Evolutionary conservation across 1,284 basidiomycete genomes (phyloP), one percentile per base, ranked within the genome.

Genomic region (Rhodofomes roseus): DNA sequence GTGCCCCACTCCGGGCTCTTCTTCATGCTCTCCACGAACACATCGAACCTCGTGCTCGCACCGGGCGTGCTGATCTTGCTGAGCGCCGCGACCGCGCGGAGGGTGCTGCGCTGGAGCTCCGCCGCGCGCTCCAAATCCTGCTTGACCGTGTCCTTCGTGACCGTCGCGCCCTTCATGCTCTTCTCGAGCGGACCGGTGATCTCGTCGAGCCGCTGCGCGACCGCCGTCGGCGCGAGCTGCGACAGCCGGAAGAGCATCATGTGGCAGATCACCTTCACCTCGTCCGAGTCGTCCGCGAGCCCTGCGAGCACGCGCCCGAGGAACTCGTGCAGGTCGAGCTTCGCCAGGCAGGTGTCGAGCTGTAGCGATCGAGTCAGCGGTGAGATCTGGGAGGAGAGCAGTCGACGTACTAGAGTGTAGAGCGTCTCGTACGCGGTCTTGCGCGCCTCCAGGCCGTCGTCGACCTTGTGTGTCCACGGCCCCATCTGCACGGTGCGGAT

Each of bases 401-500:
- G 52, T 2, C 46, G 18, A 76, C 88, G 67, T 65, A 93, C 92
- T 62, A 98, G 76, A 18, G 96, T 98, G 72, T 96, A 96, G 81
- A 99, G 93, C 4, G 96, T 96, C 76, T 99, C 96, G 75, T 93
- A 98, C 1, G 96, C 96, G 0, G 93, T 96, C 81, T 96, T 95
- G 57, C 93, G 87, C n/a, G 93, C 85, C 64, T 97, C 95, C 11
- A 97, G 79, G 55, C 95, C 95, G 66, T 96, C 94, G 68, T 97
- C 95, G 37, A 95, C 92, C 71, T 91, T 93, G 74, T 96, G 94
- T 56, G 92, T 95, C 90, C 95, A 99, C 0, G 97, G 97, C 16
- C 97, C 97, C 97, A 99, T 98, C 70, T 93, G 89, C 8, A 99
- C 95, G 6, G 91, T 93, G 34, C 93, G 86, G 68, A 98, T 90